Base-by-base conservation (phyloP, 1,284 basidiomycete genomes). In the Clitocybe nebularis region DNA sequence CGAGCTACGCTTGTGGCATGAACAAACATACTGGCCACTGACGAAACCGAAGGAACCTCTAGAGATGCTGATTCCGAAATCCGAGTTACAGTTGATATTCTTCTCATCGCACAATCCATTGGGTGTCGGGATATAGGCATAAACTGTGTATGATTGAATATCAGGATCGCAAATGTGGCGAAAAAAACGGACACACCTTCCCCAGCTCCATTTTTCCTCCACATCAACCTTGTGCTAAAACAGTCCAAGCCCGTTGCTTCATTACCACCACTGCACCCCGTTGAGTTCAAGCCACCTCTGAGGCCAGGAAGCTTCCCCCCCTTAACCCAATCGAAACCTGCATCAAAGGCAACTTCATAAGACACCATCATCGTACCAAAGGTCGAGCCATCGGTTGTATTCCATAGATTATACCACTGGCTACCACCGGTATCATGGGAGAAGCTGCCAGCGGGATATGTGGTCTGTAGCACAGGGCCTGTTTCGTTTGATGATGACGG, bases 281-380 rank as follows among this genome's bases (percentile, higher is more conserved):
- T 62, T 2, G 71, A 65, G 38, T 71, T 70, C 23, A 75, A 64
- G 0, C 84, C 84, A 8, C 84, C 83, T 54, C 83, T 74, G 24
- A 87, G 57, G 2, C 84, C 85, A 0, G 84, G 84, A 7, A 87
- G 66, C 61, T 87, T 86, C 16, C 84, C 84, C 17, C 79, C 84
- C 52, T 76, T 73, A n/a, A 82, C 82, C 74, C 79, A 88, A 50
- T 85, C 71, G 53, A 85, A 86, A 47, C 62, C 62, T 0, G 63
- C 45, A 48, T 81, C 79, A 56, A 89, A 86, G 0, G 81, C 81
- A 26, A 88, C 65, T 55, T 88, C 84, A 58, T 88, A 89, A 6
- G 78, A 73, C 11, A 86, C 58, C 41, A 83, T 60, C 80, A 84
- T 79, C 14, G 77, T 75, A 47, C 76, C 65, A 53, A 84, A 84